A percentile compares a stretch with the other conserved stretches of the same genome.
phyloP scores from a whole-genome alignment of 176 grass and related monocot species.

The Cenchrus purpureus region DNA sequence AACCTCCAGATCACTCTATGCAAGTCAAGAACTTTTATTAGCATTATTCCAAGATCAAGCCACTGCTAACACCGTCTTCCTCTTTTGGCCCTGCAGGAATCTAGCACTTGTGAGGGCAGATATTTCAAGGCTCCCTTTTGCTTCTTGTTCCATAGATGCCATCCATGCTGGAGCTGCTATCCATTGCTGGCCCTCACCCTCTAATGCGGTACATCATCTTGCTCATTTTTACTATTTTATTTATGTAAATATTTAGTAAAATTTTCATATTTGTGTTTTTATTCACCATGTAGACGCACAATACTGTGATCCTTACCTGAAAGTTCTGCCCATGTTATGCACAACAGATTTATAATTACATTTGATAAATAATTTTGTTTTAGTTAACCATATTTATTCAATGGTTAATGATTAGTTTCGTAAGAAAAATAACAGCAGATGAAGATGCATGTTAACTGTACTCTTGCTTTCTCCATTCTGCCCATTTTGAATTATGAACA shows the following conservation, averaged over 20 bases:
- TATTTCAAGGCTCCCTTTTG: constrained; percentile 94
- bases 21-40: neutral
- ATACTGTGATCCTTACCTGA: constrained; percentile 12
- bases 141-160: constrained; percentile 81
- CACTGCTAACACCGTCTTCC: neutral
- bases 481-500: neutral
- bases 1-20: neutral
- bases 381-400: neutral
- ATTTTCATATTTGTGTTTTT: neutral
- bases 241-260: neutral
- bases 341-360: neutral
- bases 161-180: constrained; percentile 94
- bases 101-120: constrained; percentile 93
- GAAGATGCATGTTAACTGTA: neutral
- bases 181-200: constrained; percentile 98
- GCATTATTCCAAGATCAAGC: constrained; percentile 1
- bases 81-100: constrained; percentile 56
- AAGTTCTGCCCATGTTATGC: neutral
- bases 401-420: neutral
- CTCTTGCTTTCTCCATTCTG: neutral
- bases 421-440: neutral
- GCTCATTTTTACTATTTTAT: neutral
- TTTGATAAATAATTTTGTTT: neutral
- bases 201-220: constrained; percentile 67
- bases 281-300: neutral